Evolutionary conservation across 2,329 filamentous ascomycete genomes (phyloP), one percentile per base, ranked within the genome.

Genomic region (Colletotrichum camelliae): DNA sequence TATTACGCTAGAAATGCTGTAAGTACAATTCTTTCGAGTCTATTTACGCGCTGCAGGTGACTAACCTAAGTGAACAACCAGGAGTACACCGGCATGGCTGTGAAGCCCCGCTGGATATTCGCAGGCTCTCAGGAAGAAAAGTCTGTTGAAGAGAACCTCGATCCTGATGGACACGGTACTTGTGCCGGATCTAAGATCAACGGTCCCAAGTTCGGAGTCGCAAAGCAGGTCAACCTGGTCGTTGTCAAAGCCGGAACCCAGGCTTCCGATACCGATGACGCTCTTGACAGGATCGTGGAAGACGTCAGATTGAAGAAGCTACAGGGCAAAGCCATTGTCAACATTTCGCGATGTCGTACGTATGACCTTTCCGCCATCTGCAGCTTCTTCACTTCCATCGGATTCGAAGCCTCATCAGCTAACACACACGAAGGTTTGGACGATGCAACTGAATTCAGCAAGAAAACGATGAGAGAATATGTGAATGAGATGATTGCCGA

Each of bases 361-460:
- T 68, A 16, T 57, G 9, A 18, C 6, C n/a, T 37, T 60, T 7
- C 18, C 27, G 5, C 60, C n/a, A 33, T 58, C 55, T 16, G 7
- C 27, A 31, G 2, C 24, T 5, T 58, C 2, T 27, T 27, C 13
- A 18, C 0, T 58, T 4, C 0, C 12, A 2, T 3, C 1, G 55
- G 24, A 58, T 58, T 24, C 55, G 2, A 3, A 27, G n/a, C 1
- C 0, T 27, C 1, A 58, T 2, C 18, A 31, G 18, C 24, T 58
- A 29, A 58, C 24, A 18, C 13, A 1, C 2, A 24, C 0, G 55
- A 27, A 58, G 55, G 2, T 21, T 27, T 27, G 55, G 1, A 58
- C 0, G 1, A 0, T 16, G n/a, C 60, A 37, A 0, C 29, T 35
- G 29, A 33, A 0, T 3, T 0, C 48, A 58, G 7, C 5, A 24